Evolutionary conservation across 352 stramenopile genomes (phyloP).

Genomic region (Phytophthora niederhauseri): DNA sequence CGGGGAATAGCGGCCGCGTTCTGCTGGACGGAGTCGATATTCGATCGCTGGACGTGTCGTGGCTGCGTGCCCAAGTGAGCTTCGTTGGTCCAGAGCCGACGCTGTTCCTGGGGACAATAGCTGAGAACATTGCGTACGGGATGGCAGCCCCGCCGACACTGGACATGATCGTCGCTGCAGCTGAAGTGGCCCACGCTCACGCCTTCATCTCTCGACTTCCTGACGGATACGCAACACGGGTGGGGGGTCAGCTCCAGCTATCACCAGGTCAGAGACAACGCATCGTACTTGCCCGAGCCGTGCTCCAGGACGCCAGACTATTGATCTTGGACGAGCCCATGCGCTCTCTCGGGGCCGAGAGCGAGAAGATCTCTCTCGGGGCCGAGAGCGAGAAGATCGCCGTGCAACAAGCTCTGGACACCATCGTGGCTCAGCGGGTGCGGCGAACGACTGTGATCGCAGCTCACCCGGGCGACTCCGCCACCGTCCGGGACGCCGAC

Average conservation of each 20-base stretch:
- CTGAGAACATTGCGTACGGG: slow-evolving; percentile 71
- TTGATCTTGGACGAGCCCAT: slow-evolving; percentile 93
- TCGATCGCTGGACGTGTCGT: slow-evolving; percentile 66
- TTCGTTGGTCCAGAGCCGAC: slow-evolving; percentile 61
- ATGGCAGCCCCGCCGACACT: slow-evolving; percentile 46
- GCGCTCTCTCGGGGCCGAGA: slow-evolving; percentile 70
- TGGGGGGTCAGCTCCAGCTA: slow-evolving; percentile 90
- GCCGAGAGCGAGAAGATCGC: slow-evolving; percentile 62
- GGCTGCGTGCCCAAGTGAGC: slow-evolving; percentile 63
- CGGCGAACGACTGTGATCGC: slow-evolving; percentile 48
- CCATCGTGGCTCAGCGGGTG: slow-evolving; percentile 42
- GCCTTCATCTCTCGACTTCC: slow-evolving; percentile 92
- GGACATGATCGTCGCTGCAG: slow-evolving; percentile 87
- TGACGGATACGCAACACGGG: slow-evolving; percentile 92
- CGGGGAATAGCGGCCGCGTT: slow-evolving; percentile 46
- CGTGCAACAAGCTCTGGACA: slow-evolving; percentile 66
- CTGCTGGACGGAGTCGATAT: slow-evolving; percentile 82
- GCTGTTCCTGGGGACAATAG: slow-evolving; percentile 66
- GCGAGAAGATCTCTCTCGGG: slow-evolving; percentile 70
- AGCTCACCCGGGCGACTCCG: slow-evolving; percentile 42
- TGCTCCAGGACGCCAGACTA: slow-evolving; percentile 90
- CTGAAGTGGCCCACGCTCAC: slow-evolving; percentile 93
- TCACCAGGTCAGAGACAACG: slow-evolving; percentile 72
- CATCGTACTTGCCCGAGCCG: slow-evolving; percentile 92
- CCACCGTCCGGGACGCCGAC: slow-evolving; percentile 43